Base-by-base conservation (phyloP, 768 basidiomycete species). In the Hebeloma cylindrosporum region DNA sequence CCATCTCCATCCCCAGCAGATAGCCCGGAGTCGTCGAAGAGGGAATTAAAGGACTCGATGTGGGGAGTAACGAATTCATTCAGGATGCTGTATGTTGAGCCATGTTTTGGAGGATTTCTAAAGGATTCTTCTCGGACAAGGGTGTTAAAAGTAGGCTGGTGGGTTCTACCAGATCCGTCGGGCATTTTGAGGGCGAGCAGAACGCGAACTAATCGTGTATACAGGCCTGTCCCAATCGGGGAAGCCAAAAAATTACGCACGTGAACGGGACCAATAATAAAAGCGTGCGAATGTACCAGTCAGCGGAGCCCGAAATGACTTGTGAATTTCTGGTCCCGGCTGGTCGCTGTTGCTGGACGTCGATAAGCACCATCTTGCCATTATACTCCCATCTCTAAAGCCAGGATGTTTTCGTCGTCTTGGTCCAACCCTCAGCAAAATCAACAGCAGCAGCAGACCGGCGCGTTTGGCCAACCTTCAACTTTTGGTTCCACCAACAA, bases 1-100 rank as follows among this genome's bases (percentile, higher is more conserved):
- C 88, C 89, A 44, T 90, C 81, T 10, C 83, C 83, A 55, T 85
- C 83, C 7, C 85, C 84, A 33, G 74, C 60, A 45, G 84, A 80
- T 43, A 88, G 63, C n/a, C 87, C 87, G 41, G 87, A 84, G 63
- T 95, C 93, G 59, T 97, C 94, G 63, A 97, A 94, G 20, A 99
- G 77, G 11, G 92, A 85, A 66, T 98, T 95, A 76, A 99, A 98
- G 28, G 90, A 93, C 64, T 97, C 88, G 50, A 98, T 80, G 62
- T 97, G 94, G 5, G 96, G 95, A 17, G 80, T 71, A 42, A 97
- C 92, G 57, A 97, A 90, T 66, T 95, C 90, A 55, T 96, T 91
- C 48, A 98, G 74, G 41, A 88, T 88, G 14, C 82, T 81, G 52
- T 89, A 81, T 9, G 83, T 80, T 17, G 87, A 78, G 16, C 79